phyloP scores from a whole-genome alignment of 345 rosid species.

The Jatropha curcas region DNA sequence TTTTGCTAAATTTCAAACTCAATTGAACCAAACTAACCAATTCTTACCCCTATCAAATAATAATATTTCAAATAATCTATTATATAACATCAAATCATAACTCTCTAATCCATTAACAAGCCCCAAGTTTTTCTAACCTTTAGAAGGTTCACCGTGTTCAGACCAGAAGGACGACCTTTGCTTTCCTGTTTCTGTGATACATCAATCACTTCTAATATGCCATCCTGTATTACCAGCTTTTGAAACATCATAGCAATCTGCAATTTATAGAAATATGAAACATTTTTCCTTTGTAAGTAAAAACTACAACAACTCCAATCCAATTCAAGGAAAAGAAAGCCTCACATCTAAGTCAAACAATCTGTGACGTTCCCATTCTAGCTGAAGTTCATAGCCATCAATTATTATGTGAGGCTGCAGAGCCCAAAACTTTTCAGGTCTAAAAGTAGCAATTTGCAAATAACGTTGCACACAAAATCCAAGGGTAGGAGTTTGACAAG shows the following conservation, averaged over 20 bases:
- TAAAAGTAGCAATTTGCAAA: slow-evolving; percentile 85
- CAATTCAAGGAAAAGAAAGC: slow-evolving; percentile 16
- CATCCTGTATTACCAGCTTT: slow-evolving; percentile 68
- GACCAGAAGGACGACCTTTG: slow-evolving; percentile 86
- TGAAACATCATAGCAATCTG: slow-evolving; percentile 85
- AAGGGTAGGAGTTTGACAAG: slow-evolving; percentile 96
- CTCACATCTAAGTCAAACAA: slow-evolving; percentile 89
- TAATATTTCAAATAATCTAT: neutral
- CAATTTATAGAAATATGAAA: slow-evolving; percentile 24
- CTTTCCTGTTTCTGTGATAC: slow-evolving; percentile 77
- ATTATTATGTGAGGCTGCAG: slow-evolving; percentile 56
- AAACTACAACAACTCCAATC: slow-evolving; percentile 2
- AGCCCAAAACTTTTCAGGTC: slow-evolving; percentile 86
- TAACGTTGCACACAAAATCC: slow-evolving; percentile 95
- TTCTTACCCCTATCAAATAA: too few relatives aligned
- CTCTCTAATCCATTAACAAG: neutral
- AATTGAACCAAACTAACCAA: too few relatives aligned
- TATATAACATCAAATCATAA: neutral
- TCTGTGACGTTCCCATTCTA: slow-evolving; percentile 92
- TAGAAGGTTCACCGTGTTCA: slow-evolving; percentile 88
- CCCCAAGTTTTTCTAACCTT: slow-evolving; percentile 54
- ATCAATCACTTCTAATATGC: slow-evolving; percentile 64
- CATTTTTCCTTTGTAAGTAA: neutral
- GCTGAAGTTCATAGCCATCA: slow-evolving; percentile 77
- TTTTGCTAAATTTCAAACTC: too few relatives aligned